A percentile compares a stretch with the other conserved stretches of the same genome.
Conservation (phyloP, 192 early-diverging fungal species). For the Chytriomyces sp. region DNA sequence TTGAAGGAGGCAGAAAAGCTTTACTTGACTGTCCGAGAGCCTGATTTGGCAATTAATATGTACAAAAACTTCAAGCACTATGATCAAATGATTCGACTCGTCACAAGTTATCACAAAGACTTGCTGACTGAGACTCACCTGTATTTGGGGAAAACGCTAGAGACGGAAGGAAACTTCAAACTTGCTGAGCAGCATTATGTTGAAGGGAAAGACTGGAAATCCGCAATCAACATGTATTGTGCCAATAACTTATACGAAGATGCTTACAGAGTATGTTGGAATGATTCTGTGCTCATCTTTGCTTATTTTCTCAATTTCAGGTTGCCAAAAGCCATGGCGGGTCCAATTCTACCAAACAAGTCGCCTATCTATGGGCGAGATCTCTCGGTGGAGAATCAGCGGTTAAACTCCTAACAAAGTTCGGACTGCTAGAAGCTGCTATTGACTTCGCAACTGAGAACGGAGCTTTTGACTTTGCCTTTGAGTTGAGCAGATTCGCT, state of each 20-base stretch:
- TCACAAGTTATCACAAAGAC: slow-evolving; percentile 65
- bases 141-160: slow-evolving; percentile 63
- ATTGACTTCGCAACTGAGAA: slow-evolving; percentile 71
- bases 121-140: slow-evolving; percentile 62
- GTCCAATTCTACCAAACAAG: slow-evolving; percentile 60
- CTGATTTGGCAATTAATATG: slow-evolving; percentile 71
- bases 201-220: slow-evolving; percentile 65
- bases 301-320: slow-evolving; percentile 21
- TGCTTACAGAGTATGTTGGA: slow-evolving; percentile 55
- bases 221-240: slow-evolving; percentile 71
- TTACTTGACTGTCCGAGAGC: slow-evolving; percentile 62
- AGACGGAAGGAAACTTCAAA: slow-evolving; percentile 64
- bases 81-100: slow-evolving; percentile 67
- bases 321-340: slow-evolving; percentile 63
- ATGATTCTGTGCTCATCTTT: not conserved
- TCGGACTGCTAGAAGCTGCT: slow-evolving; percentile 61
- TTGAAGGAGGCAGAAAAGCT: slow-evolving; percentile 67
- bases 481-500: slow-evolving; percentile 62
- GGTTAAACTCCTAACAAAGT: slow-evolving; percentile 64
- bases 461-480: slow-evolving; percentile 69
- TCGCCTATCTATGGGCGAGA: slow-evolving; percentile 68
- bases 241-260: slow-evolving; percentile 66
- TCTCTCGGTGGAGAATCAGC: slow-evolving; percentile 66
- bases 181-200: slow-evolving; percentile 66
- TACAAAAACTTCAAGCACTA: slow-evolving; percentile 72